Conservation (phyloP, 148 eudicot genomes). For the Nepenthes gracilis region DNA sequence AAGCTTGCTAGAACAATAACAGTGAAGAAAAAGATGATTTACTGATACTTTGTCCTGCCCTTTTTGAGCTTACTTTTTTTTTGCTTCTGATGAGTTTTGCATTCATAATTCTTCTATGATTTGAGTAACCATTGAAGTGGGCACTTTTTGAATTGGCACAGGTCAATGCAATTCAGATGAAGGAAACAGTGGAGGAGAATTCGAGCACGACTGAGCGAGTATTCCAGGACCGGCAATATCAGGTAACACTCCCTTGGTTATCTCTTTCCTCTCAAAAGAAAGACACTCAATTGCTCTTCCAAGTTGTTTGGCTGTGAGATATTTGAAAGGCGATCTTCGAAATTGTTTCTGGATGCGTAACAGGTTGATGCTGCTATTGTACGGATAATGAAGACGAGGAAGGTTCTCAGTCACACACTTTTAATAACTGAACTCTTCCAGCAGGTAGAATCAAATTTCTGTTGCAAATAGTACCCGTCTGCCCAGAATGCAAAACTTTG, state of each 20-base stretch:
- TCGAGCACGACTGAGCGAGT: constrained; percentile 94
- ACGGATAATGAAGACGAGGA: constrained; percentile 97
- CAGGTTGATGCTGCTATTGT: constrained; percentile 99
- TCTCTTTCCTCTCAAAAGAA: neutral
- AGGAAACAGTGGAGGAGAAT: constrained; percentile 96
- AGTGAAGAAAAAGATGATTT: neutral
- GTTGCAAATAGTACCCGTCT: neutral
- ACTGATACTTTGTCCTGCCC: neutral
- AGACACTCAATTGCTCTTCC: neutral
- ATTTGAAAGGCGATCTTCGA: neutral
- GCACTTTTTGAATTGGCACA: constrained; percentile 19
- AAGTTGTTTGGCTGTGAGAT: neutral
- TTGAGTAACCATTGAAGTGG: neutral
- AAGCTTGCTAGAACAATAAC: too few relatives aligned
- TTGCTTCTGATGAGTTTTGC: too few relatives aligned
- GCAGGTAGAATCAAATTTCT: constrained; percentile 42
- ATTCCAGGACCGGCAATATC: constrained; percentile 98
- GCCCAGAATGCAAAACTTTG: neutral
- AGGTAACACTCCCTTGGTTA: constrained; percentile 27
- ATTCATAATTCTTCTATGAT: too few relatives aligned
- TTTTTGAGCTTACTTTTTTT: too few relatives aligned
- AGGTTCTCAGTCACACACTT: constrained; percentile 91
- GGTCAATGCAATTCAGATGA: constrained; percentile 99
- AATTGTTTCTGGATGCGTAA: neutral
- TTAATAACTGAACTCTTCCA: constrained; percentile 94